Conservation (phyloP, 2,329 filamentous ascomycete genomes). For the Trichophaea hybrida region DNA sequence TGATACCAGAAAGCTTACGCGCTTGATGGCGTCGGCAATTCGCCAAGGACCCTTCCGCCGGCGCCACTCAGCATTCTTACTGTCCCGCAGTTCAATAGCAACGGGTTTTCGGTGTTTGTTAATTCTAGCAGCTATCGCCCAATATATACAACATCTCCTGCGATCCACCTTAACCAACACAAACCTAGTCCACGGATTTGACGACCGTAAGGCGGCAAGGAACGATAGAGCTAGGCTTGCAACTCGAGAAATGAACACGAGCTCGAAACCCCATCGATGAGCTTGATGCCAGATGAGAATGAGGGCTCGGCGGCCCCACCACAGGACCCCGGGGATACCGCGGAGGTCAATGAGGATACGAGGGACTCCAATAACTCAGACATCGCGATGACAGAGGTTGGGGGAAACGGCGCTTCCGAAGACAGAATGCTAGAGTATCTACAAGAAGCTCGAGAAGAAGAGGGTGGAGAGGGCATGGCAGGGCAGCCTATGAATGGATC, state of each 20-base stretch:
- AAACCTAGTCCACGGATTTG: too few species aligned
- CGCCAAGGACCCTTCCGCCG: too few species aligned
- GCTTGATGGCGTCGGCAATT: too few species aligned
- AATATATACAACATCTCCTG: too few species aligned
- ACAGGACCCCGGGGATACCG: slow-evolving; percentile 6
- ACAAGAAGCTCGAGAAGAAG: slow-evolving; percentile 21
- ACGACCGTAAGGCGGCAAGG: not conserved
- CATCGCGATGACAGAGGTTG: not conserved
- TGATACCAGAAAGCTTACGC: too few species aligned
- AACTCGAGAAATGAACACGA: slow-evolving; percentile 21
- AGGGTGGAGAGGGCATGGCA: slow-evolving; percentile 1
- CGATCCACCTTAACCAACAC: too few species aligned
- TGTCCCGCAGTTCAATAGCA: too few species aligned
- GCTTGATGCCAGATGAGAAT: slow-evolving; percentile 22
- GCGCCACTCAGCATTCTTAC: too few species aligned
- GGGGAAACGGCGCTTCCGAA: not conserved
- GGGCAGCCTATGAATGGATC: slow-evolving; percentile 3
- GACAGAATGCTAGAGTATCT: slow-evolving; percentile 21
- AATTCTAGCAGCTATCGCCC: too few species aligned
- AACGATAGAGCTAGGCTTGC: not conserved
- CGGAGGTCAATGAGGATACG: not conserved
- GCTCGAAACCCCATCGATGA: slow-evolving; percentile 21
- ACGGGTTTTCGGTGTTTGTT: too few species aligned
- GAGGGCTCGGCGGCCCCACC: slow-evolving; percentile 19
- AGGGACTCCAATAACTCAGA: not conserved